phyloP scores from a whole-genome alignment of 1,284 basidiomycete species.

The Cryptococcus amylolentus region DNA sequence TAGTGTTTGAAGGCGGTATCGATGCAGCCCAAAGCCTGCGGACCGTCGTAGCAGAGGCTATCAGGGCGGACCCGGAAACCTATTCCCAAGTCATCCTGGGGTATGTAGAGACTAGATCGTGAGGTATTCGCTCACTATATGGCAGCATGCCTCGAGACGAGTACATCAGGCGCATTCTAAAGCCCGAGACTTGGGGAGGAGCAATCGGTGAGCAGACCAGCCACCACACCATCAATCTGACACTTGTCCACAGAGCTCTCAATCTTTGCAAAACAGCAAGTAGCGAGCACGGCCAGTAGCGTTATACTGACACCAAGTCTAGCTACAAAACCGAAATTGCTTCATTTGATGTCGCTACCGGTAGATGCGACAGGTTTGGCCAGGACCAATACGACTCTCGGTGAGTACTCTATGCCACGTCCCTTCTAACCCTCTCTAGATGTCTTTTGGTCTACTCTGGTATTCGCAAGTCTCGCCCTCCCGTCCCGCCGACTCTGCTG shows the following conservation, averaged over 20 bases:
- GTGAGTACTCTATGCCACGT: conserved; percentile 13
- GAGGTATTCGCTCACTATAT: neutral
- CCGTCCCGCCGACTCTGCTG: neutral
- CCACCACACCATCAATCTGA: too few relatives aligned
- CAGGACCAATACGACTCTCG: conserved; percentile 54
- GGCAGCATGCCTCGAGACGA: conserved; percentile 63
- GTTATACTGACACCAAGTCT: neutral
- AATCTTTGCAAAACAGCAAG: conserved; percentile 67
- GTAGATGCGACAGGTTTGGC: conserved; percentile 78
- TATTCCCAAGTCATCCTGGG: conserved; percentile 82
- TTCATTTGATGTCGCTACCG: conserved; percentile 85
- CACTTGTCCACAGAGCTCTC: conserved; percentile 58
- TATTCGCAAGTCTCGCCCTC: conserved; percentile 56
- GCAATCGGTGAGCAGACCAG: conserved; percentile 59
- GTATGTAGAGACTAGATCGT: conserved; percentile 51
- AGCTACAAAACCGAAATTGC: conserved; percentile 76
- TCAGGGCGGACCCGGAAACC: conserved; percentile 63
- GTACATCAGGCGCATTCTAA: conserved; percentile 76
- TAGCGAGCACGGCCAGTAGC: neutral
- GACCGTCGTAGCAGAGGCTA: conserved; percentile 77
- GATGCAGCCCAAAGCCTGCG: conserved; percentile 51
- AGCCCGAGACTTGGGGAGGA: conserved; percentile 82
- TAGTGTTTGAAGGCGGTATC: conserved; percentile 78
- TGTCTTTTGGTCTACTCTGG: conserved; percentile 79
- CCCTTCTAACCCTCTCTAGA: conserved; percentile 18